Evolutionary conservation across 768 basidiomycete species (phyloP), one percentile per base, ranked within the genome.

Genomic region (Ramaria rubella): DNA sequence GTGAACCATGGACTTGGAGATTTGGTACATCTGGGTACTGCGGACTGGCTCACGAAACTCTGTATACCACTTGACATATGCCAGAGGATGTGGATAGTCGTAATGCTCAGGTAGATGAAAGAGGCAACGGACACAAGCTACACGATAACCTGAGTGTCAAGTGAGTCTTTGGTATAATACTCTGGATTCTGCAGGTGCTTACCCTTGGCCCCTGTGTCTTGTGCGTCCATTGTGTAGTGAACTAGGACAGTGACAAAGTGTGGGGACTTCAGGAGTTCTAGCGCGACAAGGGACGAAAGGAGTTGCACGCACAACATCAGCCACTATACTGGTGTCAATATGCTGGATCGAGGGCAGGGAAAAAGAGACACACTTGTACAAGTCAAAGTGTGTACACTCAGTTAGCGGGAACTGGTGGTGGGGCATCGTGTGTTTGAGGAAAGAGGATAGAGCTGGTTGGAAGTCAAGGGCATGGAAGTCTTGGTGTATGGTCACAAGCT

Each of bases 1-100:
- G 12, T 12, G n/a, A 38, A 8, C 14, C 6, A 8, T n/a, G n/a
- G n/a, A n/a, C n/a, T n/a, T n/a, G 5, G 60, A 57, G 11, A 71
- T 43, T 2, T 29, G 44, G 46, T 61, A 66, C 63, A 72, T 63
- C 0, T 58, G 54, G n/a, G 26, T n/a, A 33, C 12, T 33, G 23
- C 9, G 4, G 4, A 23, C 27, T 14, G 23, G 15, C 23, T 21
- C n/a, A 46, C 27, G 4, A 17, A 23, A 31, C 63, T 21, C 43
- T 45, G 43, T 45, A 19, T 8, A 45, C 9, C 7, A 55, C 48
- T 65, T 62, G 21, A 65, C 42, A 43, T 65, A 65, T 9, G 59
- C 64, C 7, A 64, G 58, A 14, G 60, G 58, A 33, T 50, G 53
- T 27, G 43, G 43, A 19, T 45, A 45, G 19, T 45, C 19, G 43